Base-by-base conservation (phyloP, 2,329 filamentous ascomycete genomes). In the Colletotrichum camelliae region DNA sequence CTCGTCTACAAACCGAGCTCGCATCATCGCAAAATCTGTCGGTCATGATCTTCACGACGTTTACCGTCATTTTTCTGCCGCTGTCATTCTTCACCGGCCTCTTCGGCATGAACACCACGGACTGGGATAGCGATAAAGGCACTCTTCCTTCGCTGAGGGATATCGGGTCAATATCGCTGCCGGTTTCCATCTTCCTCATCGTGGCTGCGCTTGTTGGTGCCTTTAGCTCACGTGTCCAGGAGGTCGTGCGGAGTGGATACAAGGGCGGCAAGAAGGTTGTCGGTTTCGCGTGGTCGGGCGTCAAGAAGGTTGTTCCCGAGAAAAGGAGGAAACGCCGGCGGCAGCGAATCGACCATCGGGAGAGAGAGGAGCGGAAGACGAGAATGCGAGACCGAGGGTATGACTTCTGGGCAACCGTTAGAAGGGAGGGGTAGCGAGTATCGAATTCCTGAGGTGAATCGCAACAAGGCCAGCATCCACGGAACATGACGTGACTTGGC, bases 1-100 rank as follows among this genome's bases (percentile, higher is more conserved):
- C 91, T 29, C 86, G 92, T 2, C 85, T 92, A 71, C 90, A 93
- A 78, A 91, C 91, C 2, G 91, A 93, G 77, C 88, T 93, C 0
- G 91, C 92, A 0, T 90, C 89, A 74, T 88, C 89, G 10, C 91
- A 93, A 81, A 92, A 90, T 71, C 86, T 91, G 29, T 91, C 91
- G 18, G 89, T 93, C 73, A 91, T 93, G 89, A 91, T 93, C 77
- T 93, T 93, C 81, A 93, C 91, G 10, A 91, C 87, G 1, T 91
- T 91, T 74, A 91, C 90, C 12, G 89, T 93, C 72, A 91, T 93
- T 24, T 93, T 92, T 82, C 83, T 93, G 2, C 92, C 92, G 0
- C 81, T 93, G 7, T 91, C 89, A 21, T 93, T 93, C 84, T 93
- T 93, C 81, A 93, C 91, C 0, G 89, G 90, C 4, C 80, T 93